phyloP scores from a whole-genome alignment of 352 stramenopile species.

The Globisporangium apiculatum region DNA sequence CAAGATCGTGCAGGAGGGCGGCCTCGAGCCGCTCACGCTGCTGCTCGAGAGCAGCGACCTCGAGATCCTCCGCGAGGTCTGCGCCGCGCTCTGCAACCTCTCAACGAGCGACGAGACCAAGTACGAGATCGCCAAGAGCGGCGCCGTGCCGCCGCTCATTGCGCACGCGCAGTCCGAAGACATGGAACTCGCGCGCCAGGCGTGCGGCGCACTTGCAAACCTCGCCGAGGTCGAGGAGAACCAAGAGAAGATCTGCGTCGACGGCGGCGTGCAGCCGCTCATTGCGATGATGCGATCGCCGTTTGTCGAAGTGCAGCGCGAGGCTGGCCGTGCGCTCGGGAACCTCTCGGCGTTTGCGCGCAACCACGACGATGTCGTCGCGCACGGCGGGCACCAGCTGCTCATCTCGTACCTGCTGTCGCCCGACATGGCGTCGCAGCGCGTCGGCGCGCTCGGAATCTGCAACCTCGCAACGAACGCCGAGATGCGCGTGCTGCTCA shows the following conservation, averaged over 20 bases:
- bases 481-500: constrained; percentile 85
- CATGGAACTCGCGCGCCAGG: constrained; percentile 86
- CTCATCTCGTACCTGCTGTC: constrained; percentile 95
- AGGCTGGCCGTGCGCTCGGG: constrained; percentile 87
- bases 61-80: constrained; percentile 92
- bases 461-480: constrained; percentile 93
- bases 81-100: constrained; percentile 93
- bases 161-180: constrained; percentile 91
- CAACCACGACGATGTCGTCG: constrained; percentile 90
- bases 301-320: constrained; percentile 92
- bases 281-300: constrained; percentile 94
- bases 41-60: constrained; percentile 88
- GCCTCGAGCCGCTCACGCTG: constrained; percentile 89
- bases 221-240: constrained; percentile 94
- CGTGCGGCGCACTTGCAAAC: constrained; percentile 92
- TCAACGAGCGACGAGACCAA: constrained; percentile 95
- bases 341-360: constrained; percentile 89
- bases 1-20: constrained; percentile 96
- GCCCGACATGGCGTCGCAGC: constrained; percentile 91
- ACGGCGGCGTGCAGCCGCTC: constrained; percentile 88
- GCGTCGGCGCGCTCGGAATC: constrained; percentile 91
- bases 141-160: constrained; percentile 87
- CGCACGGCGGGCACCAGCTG: constrained; percentile 90
- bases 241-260: constrained; percentile 90
- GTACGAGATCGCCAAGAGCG: constrained; percentile 95